A percentile compares a stretch with the other conserved stretches of the same genome.
Conservation (phyloP, 2,329 filamentous ascomycete species). For the Colletotrichum cordylinicola region DNA sequence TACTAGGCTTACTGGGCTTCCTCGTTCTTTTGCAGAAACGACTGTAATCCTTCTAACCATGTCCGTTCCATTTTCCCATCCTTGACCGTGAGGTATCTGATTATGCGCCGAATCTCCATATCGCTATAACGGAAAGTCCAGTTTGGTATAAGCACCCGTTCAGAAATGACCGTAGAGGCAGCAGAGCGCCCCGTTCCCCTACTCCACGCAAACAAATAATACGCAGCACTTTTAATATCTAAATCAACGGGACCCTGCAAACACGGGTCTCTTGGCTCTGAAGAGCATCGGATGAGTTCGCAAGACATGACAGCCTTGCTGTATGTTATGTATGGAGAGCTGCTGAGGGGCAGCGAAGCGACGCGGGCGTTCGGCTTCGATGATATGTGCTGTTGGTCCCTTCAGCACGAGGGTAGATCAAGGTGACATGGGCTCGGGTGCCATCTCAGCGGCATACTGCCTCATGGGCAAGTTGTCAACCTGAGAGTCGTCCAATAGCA, state of each 20-base stretch:
- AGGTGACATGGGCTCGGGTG: constrained; percentile 11
- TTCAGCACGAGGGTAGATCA: neutral
- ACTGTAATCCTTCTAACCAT: constrained; percentile 15
- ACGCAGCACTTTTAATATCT: constrained; percentile 11
- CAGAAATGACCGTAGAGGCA: constrained; percentile 18
- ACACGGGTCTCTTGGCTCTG: neutral
- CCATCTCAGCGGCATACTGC: constrained; percentile 29
- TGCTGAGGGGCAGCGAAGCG: neutral
- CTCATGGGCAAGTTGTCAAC: constrained; percentile 28
- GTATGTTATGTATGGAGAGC: neutral
- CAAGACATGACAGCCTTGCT: neutral
- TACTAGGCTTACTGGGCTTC: neutral
- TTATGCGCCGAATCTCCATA: constrained; percentile 17
- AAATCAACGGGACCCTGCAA: neutral
- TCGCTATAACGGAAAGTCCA: neutral
- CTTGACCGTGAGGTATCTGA: constrained; percentile 9
- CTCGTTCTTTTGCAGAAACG: constrained; percentile 14
- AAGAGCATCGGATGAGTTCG: neutral
- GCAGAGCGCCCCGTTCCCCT: neutral
- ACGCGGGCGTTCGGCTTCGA: neutral
- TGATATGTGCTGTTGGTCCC: neutral
- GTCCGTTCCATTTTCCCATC: neutral
- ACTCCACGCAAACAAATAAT: constrained; percentile 18
- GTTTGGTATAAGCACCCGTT: constrained; percentile 13
- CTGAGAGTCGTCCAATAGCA: constrained; percentile 61